Evolutionary conservation across 371 early-diverging fungal genomes (phyloP), one percentile per base, ranked within the genome.

Genomic region (Phascolomyces articulosus): DNA sequence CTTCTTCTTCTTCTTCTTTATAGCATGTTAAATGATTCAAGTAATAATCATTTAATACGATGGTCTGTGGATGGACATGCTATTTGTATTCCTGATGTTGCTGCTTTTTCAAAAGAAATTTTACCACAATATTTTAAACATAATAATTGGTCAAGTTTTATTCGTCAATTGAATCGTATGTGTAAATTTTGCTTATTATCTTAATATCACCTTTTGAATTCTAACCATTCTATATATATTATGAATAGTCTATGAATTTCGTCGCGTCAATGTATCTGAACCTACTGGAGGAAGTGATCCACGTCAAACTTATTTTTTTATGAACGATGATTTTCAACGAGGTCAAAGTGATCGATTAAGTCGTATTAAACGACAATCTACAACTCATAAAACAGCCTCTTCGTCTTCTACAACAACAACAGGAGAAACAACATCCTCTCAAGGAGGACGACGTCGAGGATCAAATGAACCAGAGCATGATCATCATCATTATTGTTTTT

Each of bases 81-180:
- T 23, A 86, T 89, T 56, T 82, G 85, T 60, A 87, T 89, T 15
- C 74, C 85, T 10, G 84, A 86, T 51, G 83, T 86, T 8, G 84
- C 87, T 20, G 51, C 28, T 3, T 60, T 60, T 51, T 51, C 61
- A 1, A 40, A 38, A 18, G 18, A 48, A 13, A 38, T 60, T 4
- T 29, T 60, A 15, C 51, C 61, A 49, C 61, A 60, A 24, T 60
- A 60, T 23, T 60, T 60, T 20, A 49, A 47, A 20, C 61, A 60
- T 49, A 60, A 38, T 31, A 60, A 60, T 16, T 60, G 51, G 48
- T 48, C 61, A 9, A 60, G 61, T 31, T 60, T 60, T 51, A 44
- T 60, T 23, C 51, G 61, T 16, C 61, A 60, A 24, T 27, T 60
- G 38, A 60, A 60, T 38, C 40, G 61, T 60, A 21, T 27, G 61